These are phyloP conservation scores for Aphanomyces stellatus DNA, from an alignment of 352 stramenopile species.

Conservation along the genomic window DNA sequence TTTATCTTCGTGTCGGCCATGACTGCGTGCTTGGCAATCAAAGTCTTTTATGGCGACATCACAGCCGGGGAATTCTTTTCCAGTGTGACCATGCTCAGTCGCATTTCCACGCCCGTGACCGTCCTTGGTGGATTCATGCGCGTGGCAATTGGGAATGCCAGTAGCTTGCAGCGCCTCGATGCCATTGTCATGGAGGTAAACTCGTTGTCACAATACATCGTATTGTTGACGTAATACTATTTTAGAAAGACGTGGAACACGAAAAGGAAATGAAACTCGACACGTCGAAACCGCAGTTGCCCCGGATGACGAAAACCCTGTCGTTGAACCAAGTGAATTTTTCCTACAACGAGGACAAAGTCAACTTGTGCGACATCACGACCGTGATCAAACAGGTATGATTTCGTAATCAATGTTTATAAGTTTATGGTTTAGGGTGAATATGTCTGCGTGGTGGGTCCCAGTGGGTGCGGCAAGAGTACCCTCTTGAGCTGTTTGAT, in stretches of 20 bases:
- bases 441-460: conserved; percentile 77
- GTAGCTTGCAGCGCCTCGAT: conserved; percentile 76
- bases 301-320: conserved; percentile 72
- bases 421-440: conserved; percentile 27
- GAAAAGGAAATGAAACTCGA: conserved; percentile 27
- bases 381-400: not conserved
- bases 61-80: conserved; percentile 72
- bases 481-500: conserved; percentile 76
- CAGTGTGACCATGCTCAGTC: conserved; percentile 64
- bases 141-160: conserved; percentile 78
- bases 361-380: not conserved
- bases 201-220: no score
- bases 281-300: conserved; percentile 63
- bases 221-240: not conserved
- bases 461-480: conserved; percentile 83
- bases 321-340: conserved; percentile 22
- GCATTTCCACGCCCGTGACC: conserved; percentile 73
- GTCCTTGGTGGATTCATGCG: conserved; percentile 81
- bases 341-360: not conserved
- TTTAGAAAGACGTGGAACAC: not conserved
- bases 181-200: conserved; percentile 71
- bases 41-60: conserved; percentile 44
- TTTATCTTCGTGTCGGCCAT: conserved; percentile 85
- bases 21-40: conserved; percentile 74
- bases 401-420: not conserved